Evolutionary conservation across 306 rosid species (phyloP).

Genomic region (Quercus ilex): DNA sequence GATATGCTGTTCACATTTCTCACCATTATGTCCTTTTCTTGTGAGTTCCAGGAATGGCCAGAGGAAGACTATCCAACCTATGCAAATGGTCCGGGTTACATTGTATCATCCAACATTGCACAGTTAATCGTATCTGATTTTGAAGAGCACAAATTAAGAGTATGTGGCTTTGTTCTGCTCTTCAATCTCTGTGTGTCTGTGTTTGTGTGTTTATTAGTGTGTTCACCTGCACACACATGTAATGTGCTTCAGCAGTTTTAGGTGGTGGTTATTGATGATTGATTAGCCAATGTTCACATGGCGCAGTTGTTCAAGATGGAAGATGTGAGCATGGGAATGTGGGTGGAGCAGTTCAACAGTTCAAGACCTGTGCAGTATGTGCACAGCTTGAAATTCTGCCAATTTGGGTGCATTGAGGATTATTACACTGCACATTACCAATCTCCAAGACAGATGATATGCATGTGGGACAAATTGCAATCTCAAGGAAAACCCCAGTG

Average conservation of each 20-base stretch:
- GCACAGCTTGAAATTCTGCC: slow-evolving; percentile 82
- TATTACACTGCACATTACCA: slow-evolving; percentile 90
- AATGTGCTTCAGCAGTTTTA: background rate
- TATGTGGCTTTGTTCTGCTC: slow-evolving; percentile 24
- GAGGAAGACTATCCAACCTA: slow-evolving; percentile 93
- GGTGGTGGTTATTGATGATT: background rate
- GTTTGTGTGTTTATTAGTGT: background rate
- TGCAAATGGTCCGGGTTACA: slow-evolving; percentile 93
- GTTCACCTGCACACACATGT: background rate
- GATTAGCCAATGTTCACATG: background rate
- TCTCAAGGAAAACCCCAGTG: slow-evolving; percentile 57
- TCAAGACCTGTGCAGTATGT: slow-evolving; percentile 54
- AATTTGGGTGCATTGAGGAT: slow-evolving; percentile 78
- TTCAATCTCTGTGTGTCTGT: background rate
- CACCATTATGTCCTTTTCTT: background rate
- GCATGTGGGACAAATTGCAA: slow-evolving; percentile 84
- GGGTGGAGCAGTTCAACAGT: slow-evolving; percentile 79
- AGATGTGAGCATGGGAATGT: slow-evolving; percentile 99
- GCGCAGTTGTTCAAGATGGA: slow-evolving; percentile 93
- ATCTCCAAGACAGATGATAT: slow-evolving; percentile 87
- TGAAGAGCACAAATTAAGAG: slow-evolving; percentile 66
- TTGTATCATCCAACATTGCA: slow-evolving; percentile 73
- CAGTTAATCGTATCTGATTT: slow-evolving; percentile 61
- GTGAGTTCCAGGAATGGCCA: slow-evolving; percentile 73
- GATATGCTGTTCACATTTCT: background rate